These are phyloP conservation scores for Catunica adiposa DNA, from an alignment of 2,329 filamentous ascomycete genomes.

Conservation along the genomic window DNA sequence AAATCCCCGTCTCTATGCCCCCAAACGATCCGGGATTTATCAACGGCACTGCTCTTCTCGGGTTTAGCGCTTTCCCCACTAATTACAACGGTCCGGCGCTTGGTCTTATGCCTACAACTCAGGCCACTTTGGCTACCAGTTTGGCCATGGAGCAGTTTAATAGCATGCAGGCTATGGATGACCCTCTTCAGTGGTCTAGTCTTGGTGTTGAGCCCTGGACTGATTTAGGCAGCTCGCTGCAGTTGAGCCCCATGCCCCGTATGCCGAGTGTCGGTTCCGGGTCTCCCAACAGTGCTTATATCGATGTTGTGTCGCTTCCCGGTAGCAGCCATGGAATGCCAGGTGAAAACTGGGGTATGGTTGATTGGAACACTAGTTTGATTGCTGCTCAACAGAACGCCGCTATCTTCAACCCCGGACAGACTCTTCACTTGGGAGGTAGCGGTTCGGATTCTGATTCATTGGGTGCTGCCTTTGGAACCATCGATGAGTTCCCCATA, in stretches of 20 bases:
- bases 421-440: constrained; percentile 64
- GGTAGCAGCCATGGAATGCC: constrained; percentile 40
- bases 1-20: constrained; percentile 16
- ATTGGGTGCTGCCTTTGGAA: constrained; percentile 53
- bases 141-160: constrained; percentile 42
- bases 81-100: constrained; percentile 39
- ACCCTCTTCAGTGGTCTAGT: constrained; percentile 41
- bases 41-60: constrained; percentile 40
- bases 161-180: constrained; percentile 40
- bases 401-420: constrained; percentile 79
- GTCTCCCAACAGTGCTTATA: constrained; percentile 38
- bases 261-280: constrained; percentile 29
- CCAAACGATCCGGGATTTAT: constrained; percentile 26
- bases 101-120: constrained; percentile 46
- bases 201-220: constrained; percentile 58
- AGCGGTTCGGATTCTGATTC: constrained; percentile 48
- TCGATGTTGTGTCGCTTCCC: constrained; percentile 70
- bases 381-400: constrained; percentile 26
- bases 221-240: constrained; percentile 49
- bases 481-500: constrained; percentile 59
- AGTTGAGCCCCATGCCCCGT: constrained; percentile 34
- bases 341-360: constrained; percentile 72
- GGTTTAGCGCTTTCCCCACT: constrained; percentile 35
- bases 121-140: constrained; percentile 45
- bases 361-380: constrained; percentile 38